phyloP scores from a whole-genome alignment of 768 basidiomycete species.

The Jaapia argillacea region DNA sequence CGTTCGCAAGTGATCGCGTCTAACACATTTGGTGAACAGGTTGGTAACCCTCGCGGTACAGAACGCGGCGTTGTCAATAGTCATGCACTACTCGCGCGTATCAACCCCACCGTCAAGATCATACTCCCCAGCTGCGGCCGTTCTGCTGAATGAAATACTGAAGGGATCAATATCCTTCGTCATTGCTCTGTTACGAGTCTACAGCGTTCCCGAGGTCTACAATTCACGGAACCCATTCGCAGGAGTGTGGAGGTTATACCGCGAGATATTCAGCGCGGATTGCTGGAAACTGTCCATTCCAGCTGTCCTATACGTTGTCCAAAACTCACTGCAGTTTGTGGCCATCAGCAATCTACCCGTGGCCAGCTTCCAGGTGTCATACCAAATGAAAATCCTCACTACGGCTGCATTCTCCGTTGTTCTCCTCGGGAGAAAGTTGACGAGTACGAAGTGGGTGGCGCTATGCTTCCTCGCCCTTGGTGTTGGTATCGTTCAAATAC shows the following conservation, averaged over 20 bases:
- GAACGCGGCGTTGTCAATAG: slow-evolving; percentile 91
- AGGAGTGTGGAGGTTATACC: slow-evolving; percentile 39
- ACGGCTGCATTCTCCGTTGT: slow-evolving; percentile 89
- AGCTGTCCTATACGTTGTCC: slow-evolving; percentile 89
- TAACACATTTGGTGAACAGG: slow-evolving; percentile 24
- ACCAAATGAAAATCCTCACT: slow-evolving; percentile 98
- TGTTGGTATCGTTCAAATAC: slow-evolving; percentile 92
- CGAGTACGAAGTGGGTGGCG: slow-evolving; percentile 74
- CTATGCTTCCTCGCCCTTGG: slow-evolving; percentile 85
- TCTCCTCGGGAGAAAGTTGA: slow-evolving; percentile 68
- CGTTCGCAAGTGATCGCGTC: neutral
- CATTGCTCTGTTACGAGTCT: slow-evolving; percentile 60
- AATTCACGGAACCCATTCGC: slow-evolving; percentile 31
- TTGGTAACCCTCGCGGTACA: slow-evolving; percentile 86
- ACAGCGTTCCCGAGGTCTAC: slow-evolving; percentile 29
- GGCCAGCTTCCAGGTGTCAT: slow-evolving; percentile 95
- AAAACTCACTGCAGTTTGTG: slow-evolving; percentile 95
- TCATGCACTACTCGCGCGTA: slow-evolving; percentile 98
- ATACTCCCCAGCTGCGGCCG: slow-evolving; percentile 92
- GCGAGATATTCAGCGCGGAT: slow-evolving; percentile 79
- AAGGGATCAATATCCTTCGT: slow-evolving; percentile 89
- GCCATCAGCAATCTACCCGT: slow-evolving; percentile 93
- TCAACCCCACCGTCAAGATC: slow-evolving; percentile 66
- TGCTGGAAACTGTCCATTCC: slow-evolving; percentile 99
- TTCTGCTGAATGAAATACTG: slow-evolving; percentile 88